Evolutionary conservation across 2,329 filamentous ascomycete genomes (phyloP).

Genomic region (Fusarium burgessii): DNA sequence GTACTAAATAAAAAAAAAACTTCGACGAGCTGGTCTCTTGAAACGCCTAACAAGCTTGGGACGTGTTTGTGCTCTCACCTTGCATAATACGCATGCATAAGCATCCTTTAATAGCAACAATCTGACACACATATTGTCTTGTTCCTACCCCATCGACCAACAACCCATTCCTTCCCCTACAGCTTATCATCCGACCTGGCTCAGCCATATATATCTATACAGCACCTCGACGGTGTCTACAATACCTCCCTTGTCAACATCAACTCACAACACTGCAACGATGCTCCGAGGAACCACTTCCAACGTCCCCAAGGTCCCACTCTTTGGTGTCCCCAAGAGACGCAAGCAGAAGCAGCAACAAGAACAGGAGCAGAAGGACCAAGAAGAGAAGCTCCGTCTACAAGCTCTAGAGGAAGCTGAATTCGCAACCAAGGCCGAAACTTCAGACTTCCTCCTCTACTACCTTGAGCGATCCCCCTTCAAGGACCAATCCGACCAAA

Average conservation of each 20-base stretch:
- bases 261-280: constrained; percentile 17
- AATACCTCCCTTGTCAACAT: not conserved
- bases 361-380: constrained; percentile 38
- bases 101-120: constrained; percentile 31
- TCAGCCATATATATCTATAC: not conserved
- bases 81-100: constrained; percentile 24
- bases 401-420: constrained; percentile 48
- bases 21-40: constrained; percentile 37
- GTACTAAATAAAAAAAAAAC: not conserved
- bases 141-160: constrained; percentile 21
- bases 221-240: not conserved
- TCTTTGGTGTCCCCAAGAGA: constrained; percentile 45
- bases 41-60: constrained; percentile 25
- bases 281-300: constrained; percentile 40
- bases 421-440: constrained; percentile 48
- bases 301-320: constrained; percentile 38
- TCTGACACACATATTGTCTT: constrained; percentile 37
- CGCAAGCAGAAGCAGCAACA: constrained; percentile 44
- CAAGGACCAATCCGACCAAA: constrained; percentile 48
- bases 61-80: constrained; percentile 31
- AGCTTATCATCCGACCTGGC: constrained; percentile 22
- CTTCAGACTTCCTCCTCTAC: constrained; percentile 50
- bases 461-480: constrained; percentile 49
- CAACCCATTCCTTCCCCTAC: constrained; percentile 17
- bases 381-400: constrained; percentile 39